Conservation (phyloP, 148 eudicot genomes). For the Diospyros lotus region DNA sequence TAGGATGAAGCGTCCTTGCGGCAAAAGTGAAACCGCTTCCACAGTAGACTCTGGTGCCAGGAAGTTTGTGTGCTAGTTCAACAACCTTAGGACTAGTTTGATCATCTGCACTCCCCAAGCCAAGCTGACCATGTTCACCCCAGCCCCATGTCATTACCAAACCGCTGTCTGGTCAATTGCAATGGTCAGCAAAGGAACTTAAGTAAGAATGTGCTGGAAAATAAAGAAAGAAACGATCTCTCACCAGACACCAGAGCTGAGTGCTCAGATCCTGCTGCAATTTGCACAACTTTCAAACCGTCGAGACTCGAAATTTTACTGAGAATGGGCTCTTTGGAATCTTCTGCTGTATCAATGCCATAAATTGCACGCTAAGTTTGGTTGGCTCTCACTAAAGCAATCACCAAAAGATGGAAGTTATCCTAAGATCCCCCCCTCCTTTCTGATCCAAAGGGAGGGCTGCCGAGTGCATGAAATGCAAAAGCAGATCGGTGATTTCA, state of each 20-base stretch:
- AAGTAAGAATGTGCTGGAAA: not conserved
- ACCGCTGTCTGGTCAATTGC: slow-evolving; percentile 45
- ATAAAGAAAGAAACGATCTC: slow-evolving; percentile 1
- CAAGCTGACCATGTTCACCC: slow-evolving; percentile 99
- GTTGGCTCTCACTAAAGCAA: not conserved
- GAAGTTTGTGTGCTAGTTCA: slow-evolving; percentile 21
- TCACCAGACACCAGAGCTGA: slow-evolving; percentile 70
- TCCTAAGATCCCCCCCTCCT: not conserved
- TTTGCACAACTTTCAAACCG: slow-evolving; percentile 37
- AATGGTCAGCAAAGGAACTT: not conserved
- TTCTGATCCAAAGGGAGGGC: not conserved
- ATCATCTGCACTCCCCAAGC: slow-evolving; percentile 64
- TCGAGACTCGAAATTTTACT: slow-evolving; percentile 33
- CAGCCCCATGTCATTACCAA: slow-evolving; percentile 87
- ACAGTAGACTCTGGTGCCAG: slow-evolving; percentile 40
- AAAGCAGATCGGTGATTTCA: not conserved
- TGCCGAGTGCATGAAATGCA: not conserved
- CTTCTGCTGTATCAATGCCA: slow-evolving; percentile 15
- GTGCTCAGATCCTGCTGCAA: slow-evolving; percentile 93
- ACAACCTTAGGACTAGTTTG: slow-evolving; percentile 56
- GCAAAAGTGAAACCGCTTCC: slow-evolving; percentile 90
- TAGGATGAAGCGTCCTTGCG: slow-evolving; percentile 14
- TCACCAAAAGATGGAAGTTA: not conserved
- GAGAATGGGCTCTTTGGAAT: slow-evolving; percentile 23
- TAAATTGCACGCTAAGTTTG: not conserved